Percentiles rank a stretch among this genome's conserved stretches.
Conservation (phyloP, 306 rosid species). For the Trifolium pratense region DNA sequence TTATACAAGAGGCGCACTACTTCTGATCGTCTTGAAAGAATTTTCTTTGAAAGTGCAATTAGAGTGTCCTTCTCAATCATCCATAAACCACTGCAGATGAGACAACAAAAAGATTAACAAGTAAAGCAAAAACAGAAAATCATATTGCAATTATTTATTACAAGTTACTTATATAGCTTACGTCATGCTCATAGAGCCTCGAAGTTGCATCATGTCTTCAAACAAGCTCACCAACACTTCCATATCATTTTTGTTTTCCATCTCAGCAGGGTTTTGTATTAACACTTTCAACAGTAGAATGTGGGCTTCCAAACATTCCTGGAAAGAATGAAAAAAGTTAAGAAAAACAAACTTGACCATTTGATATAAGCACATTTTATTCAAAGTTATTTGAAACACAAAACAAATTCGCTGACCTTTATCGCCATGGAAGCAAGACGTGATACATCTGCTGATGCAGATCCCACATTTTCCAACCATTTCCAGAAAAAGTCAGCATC, state of each 20-base stretch:
- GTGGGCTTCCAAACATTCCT: conserved; percentile 25
- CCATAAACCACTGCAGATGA: conserved; percentile 12
- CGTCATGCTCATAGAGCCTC: conserved; percentile 39
- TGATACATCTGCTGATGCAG: not conserved
- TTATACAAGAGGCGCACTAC: not conserved
- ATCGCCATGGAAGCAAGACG: not conserved
- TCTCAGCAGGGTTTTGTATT: conserved; percentile 3
- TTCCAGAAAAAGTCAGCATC: conserved; percentile 38
- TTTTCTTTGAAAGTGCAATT: conserved; percentile 13
- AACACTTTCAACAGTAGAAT: conserved; percentile 4
- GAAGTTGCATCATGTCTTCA: conserved; percentile 46
- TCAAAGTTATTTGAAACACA: not conserved
- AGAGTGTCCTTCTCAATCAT: not conserved
- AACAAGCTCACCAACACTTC: conserved; percentile 28
- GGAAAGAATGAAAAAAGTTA: not conserved
- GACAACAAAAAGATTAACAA: not conserved
- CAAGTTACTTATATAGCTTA: conserved; percentile 16
- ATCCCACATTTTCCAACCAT: conserved; percentile 9
- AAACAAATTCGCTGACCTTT: conserved; percentile 33
- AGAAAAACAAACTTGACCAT: not conserved
- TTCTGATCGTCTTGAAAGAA: conserved; percentile 20
- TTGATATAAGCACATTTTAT: not conserved
- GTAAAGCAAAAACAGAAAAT: not conserved
- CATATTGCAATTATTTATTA: not conserved
- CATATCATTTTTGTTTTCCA: not conserved